Evolutionary conservation across 192 early-diverging fungal species (phyloP), one percentile per base, ranked within the genome.

Genomic region (Umbelopsis sp.): DNA sequence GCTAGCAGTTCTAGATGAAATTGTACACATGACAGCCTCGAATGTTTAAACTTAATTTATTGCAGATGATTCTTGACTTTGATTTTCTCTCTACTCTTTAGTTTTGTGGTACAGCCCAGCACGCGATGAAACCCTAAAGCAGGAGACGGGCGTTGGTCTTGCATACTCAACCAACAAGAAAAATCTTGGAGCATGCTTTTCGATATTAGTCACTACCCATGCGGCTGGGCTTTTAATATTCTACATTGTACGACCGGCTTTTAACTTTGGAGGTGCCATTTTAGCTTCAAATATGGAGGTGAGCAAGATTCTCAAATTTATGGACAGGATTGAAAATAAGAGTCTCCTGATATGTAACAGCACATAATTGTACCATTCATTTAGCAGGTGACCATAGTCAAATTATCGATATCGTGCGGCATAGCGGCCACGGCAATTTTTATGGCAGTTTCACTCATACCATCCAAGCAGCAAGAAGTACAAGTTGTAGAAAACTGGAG

Each of bases 71-170:
- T 44, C 73, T 71, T 41, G 38, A 41, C 38, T 41, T 52, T 68
- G 56, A 49, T 74, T 50, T 72, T 45, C 66, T 25, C 31, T 82
- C 68, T 80, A 89, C 76, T 73, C 83, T 54, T 72, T 90, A 74
- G 75, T 66, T 45, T 14, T 80, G 56, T 78, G 73, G 78, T 66
- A 77, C 77, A 16, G 81, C 70, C 47, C 54, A 52, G 31, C 70
- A 59, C 24, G 59, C 74, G 10, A 76, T 79, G 62, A n/a, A 49
- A 16, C 49, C 73, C 24, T 51, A 77, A 50, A 79, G 71, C 1
- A 62, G 68, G 65, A 44, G 4, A 67, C 69, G 0, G 69, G 72
- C 14, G 69, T 71, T 21, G 51, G 69, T 21, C 14, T 49, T 11
- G 72, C 80, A 17, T 84, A 74, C 41, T 71, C 76, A 44, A 62